Conservation (phyloP, 345 rosid species). For the Physaria fendleri region DNA sequence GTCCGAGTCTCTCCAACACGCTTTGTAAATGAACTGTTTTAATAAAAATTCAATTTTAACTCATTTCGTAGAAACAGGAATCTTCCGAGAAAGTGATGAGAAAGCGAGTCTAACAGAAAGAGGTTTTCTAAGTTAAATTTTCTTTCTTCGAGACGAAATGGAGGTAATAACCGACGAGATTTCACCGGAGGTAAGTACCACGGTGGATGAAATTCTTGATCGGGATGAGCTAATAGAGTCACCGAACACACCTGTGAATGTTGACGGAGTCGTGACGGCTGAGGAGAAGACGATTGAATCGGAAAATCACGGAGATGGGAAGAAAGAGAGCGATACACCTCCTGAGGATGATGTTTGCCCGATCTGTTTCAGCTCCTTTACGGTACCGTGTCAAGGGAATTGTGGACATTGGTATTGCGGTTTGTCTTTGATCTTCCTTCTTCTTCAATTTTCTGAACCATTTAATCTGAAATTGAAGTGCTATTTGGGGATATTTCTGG, state of each 20-base stretch:
- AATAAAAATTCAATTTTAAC: neutral
- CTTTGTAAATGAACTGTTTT: neutral
- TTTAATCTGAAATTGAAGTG: neutral
- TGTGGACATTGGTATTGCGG: slow-evolving; percentile 98
- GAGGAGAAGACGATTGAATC: neutral
- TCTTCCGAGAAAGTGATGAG: slow-evolving; percentile 12
- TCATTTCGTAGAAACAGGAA: neutral
- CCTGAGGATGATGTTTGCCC: slow-evolving; percentile 82
- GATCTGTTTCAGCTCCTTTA: slow-evolving; percentile 63
- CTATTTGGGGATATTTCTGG: neutral
- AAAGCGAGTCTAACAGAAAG: neutral
- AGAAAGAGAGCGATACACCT: slow-evolving; percentile 36
- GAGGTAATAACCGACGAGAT: slow-evolving; percentile 4
- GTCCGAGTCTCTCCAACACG: too few relatives aligned
- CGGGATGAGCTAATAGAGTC: neutral
- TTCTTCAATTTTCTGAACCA: neutral
- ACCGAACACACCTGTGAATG: neutral
- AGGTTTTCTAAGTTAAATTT: neutral
- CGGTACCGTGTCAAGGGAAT: slow-evolving; percentile 60
- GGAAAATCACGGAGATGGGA: slow-evolving; percentile 10
- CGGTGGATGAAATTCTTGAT: neutral
- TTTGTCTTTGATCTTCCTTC: slow-evolving; percentile 25
- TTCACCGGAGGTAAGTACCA: neutral
- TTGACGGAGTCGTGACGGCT: slow-evolving; percentile 8
- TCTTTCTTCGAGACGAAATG: neutral